Conservation (phyloP, 306 rosid genomes). For the Bauhinia variegata region DNA sequence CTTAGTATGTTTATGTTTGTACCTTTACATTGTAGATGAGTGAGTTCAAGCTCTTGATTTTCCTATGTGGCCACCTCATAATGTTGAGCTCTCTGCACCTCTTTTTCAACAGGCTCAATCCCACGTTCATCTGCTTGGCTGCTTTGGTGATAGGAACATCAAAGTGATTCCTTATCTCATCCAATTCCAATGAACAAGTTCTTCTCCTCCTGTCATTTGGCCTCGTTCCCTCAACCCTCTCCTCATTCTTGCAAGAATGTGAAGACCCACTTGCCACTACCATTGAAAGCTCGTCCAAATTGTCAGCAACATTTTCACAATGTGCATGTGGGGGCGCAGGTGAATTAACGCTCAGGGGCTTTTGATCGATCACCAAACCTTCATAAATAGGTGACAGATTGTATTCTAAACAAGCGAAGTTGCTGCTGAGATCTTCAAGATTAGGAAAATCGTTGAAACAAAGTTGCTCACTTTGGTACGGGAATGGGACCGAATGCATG, state of each 20-base stretch:
- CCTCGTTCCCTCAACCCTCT: not conserved
- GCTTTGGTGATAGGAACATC: conserved; percentile 64
- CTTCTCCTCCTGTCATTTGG: conserved; percentile 3
- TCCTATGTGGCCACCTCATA: conserved; percentile 86
- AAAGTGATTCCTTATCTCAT: conserved; percentile 59
- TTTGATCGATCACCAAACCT: conserved; percentile 33
- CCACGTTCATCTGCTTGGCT: conserved; percentile 72
- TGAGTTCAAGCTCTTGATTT: conserved; percentile 67
- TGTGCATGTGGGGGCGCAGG: not conserved
- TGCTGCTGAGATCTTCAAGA: conserved; percentile 40
- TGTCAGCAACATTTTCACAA: not conserved
- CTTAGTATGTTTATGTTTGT: not conserved
- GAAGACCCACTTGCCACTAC: conserved; percentile 28
- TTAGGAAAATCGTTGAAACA: conserved; percentile 37
- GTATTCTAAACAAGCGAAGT: conserved; percentile 32
- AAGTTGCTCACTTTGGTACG: conserved; percentile 32
- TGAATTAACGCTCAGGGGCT: conserved; percentile 26
- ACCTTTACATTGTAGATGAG: conserved; percentile 76
- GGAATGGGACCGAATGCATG: conserved; percentile 5
- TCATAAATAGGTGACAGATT: conserved; percentile 31
- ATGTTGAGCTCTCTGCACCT: conserved; percentile 83
- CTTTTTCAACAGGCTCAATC: conserved; percentile 67
- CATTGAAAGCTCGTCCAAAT: conserved; percentile 4
- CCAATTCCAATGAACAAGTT: conserved; percentile 34
- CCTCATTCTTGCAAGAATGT: conserved; percentile 29